A percentile compares a stretch with the other conserved stretches of the same genome.
Conservation (phyloP, 441 rosid species). For the Erodium moschatum region DNA sequence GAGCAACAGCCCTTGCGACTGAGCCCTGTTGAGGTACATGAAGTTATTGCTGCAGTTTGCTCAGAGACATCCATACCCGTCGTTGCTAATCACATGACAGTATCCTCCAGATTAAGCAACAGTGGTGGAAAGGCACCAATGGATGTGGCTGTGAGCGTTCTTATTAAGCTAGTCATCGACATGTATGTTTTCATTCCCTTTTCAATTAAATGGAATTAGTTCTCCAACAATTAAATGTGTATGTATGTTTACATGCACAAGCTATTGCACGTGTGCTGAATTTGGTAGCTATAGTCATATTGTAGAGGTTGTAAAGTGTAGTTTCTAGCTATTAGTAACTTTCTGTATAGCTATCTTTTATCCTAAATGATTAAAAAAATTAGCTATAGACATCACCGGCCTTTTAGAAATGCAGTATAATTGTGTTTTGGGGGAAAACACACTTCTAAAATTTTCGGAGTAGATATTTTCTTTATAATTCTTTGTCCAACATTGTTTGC, state of each 20-base stretch:
- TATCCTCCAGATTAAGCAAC: constrained; percentile 71
- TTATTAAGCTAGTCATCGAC: constrained; percentile 92
- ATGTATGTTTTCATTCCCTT: constrained; percentile 47
- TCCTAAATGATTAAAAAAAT: not conserved
- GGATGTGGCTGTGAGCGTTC: constrained; percentile 97
- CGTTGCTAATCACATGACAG: constrained; percentile 52
- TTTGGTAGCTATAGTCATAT: not conserved
- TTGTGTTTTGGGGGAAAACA: not conserved
- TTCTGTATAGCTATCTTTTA: not conserved
- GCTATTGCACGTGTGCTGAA: not conserved
- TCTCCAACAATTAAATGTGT: not conserved
- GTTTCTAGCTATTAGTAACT: not conserved
- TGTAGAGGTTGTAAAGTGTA: not conserved
- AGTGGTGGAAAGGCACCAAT: constrained; percentile 79
- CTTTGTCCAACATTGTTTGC: not conserved
- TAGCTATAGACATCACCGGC: not conserved
- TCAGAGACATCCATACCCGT: constrained; percentile 64
- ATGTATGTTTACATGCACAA: not conserved
- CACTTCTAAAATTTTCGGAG: not conserved
- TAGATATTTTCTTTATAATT: not conserved
- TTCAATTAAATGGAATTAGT: constrained; percentile 16
- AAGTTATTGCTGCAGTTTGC: constrained; percentile 93
- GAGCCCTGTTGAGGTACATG: constrained; percentile 80
- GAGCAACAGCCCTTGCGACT: constrained; percentile 91
- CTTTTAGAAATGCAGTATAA: not conserved